Evolutionary conservation across 345 rosid species (phyloP), one percentile per base, ranked within the genome.

Genomic region (Clarkia xantiana): DNA sequence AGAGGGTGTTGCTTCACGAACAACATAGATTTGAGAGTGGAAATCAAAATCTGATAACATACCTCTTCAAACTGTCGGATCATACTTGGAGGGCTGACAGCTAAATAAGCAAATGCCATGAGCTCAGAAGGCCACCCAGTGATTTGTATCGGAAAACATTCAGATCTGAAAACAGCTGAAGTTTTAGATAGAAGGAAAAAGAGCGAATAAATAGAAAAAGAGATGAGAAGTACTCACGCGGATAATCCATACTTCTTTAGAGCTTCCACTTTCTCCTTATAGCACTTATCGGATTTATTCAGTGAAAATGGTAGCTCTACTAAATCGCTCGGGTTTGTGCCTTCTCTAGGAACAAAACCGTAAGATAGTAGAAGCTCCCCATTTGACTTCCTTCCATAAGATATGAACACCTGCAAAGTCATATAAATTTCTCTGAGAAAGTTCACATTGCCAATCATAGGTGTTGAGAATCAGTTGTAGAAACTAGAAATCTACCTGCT

Each of bases 101-200:
- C 86, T 58, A 91, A 71, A 69, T 77, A 83, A 53, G 96, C 89
- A 60, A 76, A 86, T 44, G 98, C 89, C 82, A 81, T 77, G 43
- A 91, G 71, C 73, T 91, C 96, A 67, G 75, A 42, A 4, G 98
- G 96, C 98, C 96, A 83, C 41, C 98, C 96, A 9, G 86, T 91
- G 57, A 91, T 63, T 70, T 75, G 77, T 23, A 91, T 23, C 0
- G 98, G 96, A 51, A 74, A 91, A 66, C 96, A 79, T 47, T 86
- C 78, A 45, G 86, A 71, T 62, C 95, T 90, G 79, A 60, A 34
- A 45, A 49, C 42, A 40, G 54, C 45, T 18, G 49, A 11, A 42
- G 22, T 43, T 22, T 19, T 6, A 34, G 57, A 40, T 42, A 23
- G 16, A 41, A 41, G n/a, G 45, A 51, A 40, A 59, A 18, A 38